Evolutionary conservation across 148 eudicot genomes (phyloP), one percentile per base, ranked within the genome.

Genomic region (Silene uniflora): DNA sequence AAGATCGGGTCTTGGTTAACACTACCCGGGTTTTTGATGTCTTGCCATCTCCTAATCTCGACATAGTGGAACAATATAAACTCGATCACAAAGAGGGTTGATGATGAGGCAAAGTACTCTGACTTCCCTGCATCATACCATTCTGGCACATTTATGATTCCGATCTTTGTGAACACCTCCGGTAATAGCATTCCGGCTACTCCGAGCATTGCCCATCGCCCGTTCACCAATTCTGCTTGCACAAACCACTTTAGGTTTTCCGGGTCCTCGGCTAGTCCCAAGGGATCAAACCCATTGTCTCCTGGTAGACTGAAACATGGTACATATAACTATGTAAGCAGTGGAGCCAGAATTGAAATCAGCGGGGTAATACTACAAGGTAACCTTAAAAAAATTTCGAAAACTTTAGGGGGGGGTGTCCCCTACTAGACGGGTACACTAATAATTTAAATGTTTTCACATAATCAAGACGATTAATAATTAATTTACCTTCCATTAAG

Each of bases 1-100:
- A 96, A 96, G 72, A 96, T 96, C 5, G 99, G 99, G 55, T 96
- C 99, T 73, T 96, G 99, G 84, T 96, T 92, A 10, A 96, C 99
- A 77, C 98, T 77, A 62, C 98, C 98, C 3, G 99, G 99, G 95
- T 95, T 92, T 89, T 95, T 95, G 32, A 95, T 95, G 86, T 96
- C 98, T 56, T 96, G 99, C 99, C 98, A 96, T 82, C 99, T 86
- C 39, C 99, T 83, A 78, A 96, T 96, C 88, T 96, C 99, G 2
- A 92, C 98, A 67, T 96, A 96, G 81, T 92, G 98, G 86, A 96
- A 92, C 83, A 96, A 79, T 46, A 96, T 92, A 88, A 96, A 92
- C 83, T 96, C 99, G 32, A 96, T 92, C 81, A 96, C 98, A 62
- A 96, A 96, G 5, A 96, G 85, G 60, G 99, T 96, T 3, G 98